These are phyloP conservation scores for Picochlorum sp. DNA, from an alignment of 139 green algal genomes.

Conservation along the genomic window DNA sequence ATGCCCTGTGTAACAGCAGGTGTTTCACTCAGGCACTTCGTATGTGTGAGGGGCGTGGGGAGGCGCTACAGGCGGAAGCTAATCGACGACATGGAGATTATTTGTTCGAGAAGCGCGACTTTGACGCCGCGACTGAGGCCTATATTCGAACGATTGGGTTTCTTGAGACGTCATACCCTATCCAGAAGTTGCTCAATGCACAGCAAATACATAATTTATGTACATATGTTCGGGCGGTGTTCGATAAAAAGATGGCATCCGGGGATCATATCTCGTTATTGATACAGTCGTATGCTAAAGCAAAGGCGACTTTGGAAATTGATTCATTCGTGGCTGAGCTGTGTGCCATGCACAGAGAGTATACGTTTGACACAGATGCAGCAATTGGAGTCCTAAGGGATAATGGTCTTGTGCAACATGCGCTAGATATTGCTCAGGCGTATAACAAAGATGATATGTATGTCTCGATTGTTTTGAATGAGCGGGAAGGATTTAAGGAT, in stretches of 20 bases:
- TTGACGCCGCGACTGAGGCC: slow-evolving; percentile 81
- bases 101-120: slow-evolving; percentile 87
- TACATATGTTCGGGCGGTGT: slow-evolving; percentile 81
- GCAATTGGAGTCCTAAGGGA: slow-evolving; percentile 68
- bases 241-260: slow-evolving; percentile 53
- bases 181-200: slow-evolving; percentile 82
- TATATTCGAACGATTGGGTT: slow-evolving; percentile 65
- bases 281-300: slow-evolving; percentile 90
- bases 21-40: slow-evolving; percentile 67
- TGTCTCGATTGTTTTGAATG: slow-evolving; percentile 84
- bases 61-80: slow-evolving; percentile 41
- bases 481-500: slow-evolving; percentile 60
- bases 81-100: slow-evolving; percentile 60
- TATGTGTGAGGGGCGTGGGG: slow-evolving; percentile 37
- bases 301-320: slow-evolving; percentile 75
- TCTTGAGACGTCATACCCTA: slow-evolving; percentile 92
- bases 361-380: slow-evolving; percentile 76
- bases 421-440: slow-evolving; percentile 66
- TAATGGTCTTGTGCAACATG: slow-evolving; percentile 82
- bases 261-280: slow-evolving; percentile 94
- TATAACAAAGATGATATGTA: slow-evolving; percentile 52
- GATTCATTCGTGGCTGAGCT: slow-evolving; percentile 55
- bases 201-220: slow-evolving; percentile 83
- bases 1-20: slow-evolving; percentile 55
- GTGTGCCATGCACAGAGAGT: slow-evolving; percentile 9